Conservation (phyloP, 331 rosid species). For the Telfairia occidentalis region DNA sequence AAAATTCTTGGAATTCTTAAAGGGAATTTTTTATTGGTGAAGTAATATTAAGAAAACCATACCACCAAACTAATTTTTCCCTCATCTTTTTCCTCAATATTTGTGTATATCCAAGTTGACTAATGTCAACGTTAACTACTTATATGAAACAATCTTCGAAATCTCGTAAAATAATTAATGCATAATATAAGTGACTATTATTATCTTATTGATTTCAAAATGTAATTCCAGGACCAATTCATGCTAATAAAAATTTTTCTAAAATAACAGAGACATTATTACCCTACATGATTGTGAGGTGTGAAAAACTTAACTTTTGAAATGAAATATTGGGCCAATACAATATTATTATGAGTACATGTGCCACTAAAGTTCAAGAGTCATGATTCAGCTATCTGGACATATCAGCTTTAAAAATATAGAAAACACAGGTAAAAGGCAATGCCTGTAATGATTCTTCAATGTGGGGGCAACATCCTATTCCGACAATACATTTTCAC, state of each 20-base stretch:
- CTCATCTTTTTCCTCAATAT: neutral
- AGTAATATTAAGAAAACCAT: neutral
- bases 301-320: neutral
- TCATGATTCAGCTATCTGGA: conserved; percentile 7
- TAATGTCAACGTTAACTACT: neutral
- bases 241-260: neutral
- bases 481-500: conserved; percentile 12
- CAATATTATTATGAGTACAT: neutral
- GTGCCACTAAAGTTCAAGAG: conserved; percentile 10
- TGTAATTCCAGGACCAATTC: neutral
- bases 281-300: neutral
- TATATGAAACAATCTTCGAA: neutral
- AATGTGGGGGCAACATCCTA: conserved; percentile 9
- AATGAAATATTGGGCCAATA: neutral
- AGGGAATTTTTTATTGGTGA: no score
- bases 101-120: neutral
- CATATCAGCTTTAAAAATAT: conserved; percentile 9
- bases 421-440: neutral
- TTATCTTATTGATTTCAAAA: neutral
- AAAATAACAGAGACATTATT: neutral
- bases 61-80: neutral
- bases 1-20: no score
- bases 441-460: conserved; percentile 16
- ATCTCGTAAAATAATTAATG: neutral
- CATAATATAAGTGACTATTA: neutral